Evolutionary conservation across 129 eudicot genomes (phyloP).

Genomic region (Silybum marianum): DNA sequence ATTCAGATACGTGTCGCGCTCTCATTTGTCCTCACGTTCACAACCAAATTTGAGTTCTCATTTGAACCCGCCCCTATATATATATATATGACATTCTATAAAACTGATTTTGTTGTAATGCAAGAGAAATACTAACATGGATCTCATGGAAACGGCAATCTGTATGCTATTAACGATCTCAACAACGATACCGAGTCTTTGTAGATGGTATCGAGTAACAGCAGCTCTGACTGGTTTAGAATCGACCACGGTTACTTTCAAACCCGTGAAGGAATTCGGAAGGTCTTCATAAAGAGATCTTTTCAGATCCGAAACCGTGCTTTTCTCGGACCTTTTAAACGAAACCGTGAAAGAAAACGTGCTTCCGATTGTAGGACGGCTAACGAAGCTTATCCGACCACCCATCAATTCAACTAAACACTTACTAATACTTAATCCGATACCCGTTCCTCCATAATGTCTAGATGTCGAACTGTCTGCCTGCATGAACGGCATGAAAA

Average conservation of each 20-base stretch:
- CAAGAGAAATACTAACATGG: conserved; percentile 35
- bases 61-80: too few species aligned
- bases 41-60: too few species aligned
- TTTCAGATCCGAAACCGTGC: conserved; percentile 30
- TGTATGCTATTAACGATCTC: conserved; percentile 47
- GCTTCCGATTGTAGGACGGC: conserved; percentile 75
- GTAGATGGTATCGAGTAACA: conserved; percentile 71
- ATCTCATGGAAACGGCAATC: conserved; percentile 34
- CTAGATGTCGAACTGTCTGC: conserved; percentile 89
- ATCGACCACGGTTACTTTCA: conserved; percentile 74
- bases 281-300: conserved; percentile 47
- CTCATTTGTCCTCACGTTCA: too few species aligned
- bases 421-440: conserved; percentile 80
- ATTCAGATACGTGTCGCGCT: too few species aligned
- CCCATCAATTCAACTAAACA: conserved; percentile 86
- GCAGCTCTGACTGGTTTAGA: conserved; percentile 66
- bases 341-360: conserved; percentile 72
- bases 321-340: conserved; percentile 47
- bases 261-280: conserved; percentile 54
- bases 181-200: conserved; percentile 62
- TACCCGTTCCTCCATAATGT: conserved; percentile 87
- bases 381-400: conserved; percentile 65
- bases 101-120: background rate
- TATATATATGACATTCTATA: background rate
- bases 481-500: conserved; percentile 87